Base-by-base conservation (phyloP, 768 basidiomycete genomes). In the Kwoniella sp. region DNA sequence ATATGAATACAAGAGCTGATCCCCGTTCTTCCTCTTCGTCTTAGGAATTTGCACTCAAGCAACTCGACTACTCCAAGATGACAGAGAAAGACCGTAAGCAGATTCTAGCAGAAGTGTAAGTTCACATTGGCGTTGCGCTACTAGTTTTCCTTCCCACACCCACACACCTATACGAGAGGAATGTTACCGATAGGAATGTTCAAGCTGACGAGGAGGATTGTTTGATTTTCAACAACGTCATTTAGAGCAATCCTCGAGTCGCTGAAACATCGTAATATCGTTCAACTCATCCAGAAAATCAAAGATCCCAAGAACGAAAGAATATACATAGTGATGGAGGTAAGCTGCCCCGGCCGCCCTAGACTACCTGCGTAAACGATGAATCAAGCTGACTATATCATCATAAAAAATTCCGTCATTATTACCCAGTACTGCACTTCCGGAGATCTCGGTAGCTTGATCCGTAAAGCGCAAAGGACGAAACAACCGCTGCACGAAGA, bases 1-100 rank as follows among this genome's bases (percentile, higher is more conserved):
- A n/a, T n/a, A n/a, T n/a, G n/a, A n/a, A n/a, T n/a, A n/a, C n/a
- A n/a, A n/a, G n/a, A n/a, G n/a, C n/a, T n/a, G n/a, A n/a, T n/a
- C n/a, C n/a, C n/a, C n/a, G n/a, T n/a, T 52, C 51, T 52, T 13
- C 25, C 51, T 52, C 10, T 27, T 17, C 10, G 22, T 24, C 51
- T 25, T 13, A 72, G 67, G 73, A 74, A 53, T 90, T 92, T 69
- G 94, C 94, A 3, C 83, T 92, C 33, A 96, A 99, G 76, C 93
- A 99, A 80, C 87, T 99, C 73, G 93, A 97, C 81, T 99, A 97
- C 81, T 92, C 95, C 75, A 86, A 90, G 54, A 97, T 99, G 95
- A 89, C 85, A 37, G 92, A 97, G 79, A 86, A 92, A 40, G 96
- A 99, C 78, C 86, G 92, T 70, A 93, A 93, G 78, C 96, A 98